Percentiles rank a stretch among this genome's conserved stretches.
Conservation (phyloP, 2,329 filamentous ascomycete genomes). For the Chrysosporium queenslandicum region DNA sequence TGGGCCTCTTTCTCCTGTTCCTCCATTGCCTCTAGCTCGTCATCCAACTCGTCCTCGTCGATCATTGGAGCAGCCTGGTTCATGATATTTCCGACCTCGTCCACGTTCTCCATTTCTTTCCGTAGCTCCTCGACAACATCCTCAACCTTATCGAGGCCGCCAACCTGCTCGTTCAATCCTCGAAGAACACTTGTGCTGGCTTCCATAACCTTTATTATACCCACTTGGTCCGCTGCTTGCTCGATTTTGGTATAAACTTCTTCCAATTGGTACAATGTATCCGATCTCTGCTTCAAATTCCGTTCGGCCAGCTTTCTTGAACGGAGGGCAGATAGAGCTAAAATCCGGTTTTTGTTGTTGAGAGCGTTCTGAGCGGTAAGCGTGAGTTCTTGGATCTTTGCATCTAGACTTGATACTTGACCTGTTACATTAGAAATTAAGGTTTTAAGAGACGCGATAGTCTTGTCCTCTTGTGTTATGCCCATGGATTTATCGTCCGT, state of each 20-base stretch:
- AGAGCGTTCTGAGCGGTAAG: conserved; percentile 59
- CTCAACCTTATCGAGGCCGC: conserved; percentile 65
- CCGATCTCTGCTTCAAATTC: conserved; percentile 59
- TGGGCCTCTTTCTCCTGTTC: conserved; percentile 43
- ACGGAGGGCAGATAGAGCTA: conserved; percentile 67
- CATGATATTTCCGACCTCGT: conserved; percentile 71
- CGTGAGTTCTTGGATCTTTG: conserved; percentile 43
- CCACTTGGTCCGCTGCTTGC: conserved; percentile 73
- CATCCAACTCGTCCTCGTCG: conserved; percentile 76
- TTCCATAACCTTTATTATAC: conserved; percentile 74
- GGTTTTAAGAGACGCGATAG: conserved; percentile 68
- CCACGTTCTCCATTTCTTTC: conserved; percentile 69
- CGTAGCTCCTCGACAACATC: conserved; percentile 63
- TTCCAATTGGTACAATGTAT: conserved; percentile 70
- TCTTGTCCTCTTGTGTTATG: conserved; percentile 68
- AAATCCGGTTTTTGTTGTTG: conserved; percentile 58
- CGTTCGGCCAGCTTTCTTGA: conserved; percentile 73
- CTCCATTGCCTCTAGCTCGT: conserved; percentile 72
- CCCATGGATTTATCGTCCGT: conserved; percentile 38
- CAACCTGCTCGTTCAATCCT: conserved; percentile 63
- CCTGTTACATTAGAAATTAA: conserved; percentile 58
- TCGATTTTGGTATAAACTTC: conserved; percentile 74
- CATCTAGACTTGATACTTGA: conserved; percentile 56
- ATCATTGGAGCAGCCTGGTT: conserved; percentile 51
- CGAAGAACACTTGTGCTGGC: conserved; percentile 62